phyloP scores from a whole-genome alignment of 1,139 yeast genomes.

The Geotrichum restrictum region DNA sequence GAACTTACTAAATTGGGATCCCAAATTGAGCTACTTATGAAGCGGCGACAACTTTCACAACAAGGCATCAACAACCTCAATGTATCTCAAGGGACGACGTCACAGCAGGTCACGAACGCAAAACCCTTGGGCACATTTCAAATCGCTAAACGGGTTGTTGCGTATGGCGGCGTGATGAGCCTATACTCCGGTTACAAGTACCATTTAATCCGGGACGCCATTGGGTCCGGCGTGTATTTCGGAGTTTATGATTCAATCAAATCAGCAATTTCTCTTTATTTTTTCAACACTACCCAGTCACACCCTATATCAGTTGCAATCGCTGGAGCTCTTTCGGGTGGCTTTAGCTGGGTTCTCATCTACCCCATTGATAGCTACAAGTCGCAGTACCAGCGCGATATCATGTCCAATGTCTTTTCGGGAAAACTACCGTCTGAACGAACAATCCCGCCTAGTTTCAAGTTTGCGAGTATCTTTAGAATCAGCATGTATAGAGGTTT shows the following conservation, averaged over 20 bases:
- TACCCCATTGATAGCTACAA: conserved; percentile 82
- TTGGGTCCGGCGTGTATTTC: conserved; percentile 72
- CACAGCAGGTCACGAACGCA: neutral
- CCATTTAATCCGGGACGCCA: conserved; percentile 61
- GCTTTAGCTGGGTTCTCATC: conserved; percentile 64
- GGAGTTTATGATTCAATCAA: conserved; percentile 71
- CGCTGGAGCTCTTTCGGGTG: conserved; percentile 81
- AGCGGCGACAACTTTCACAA: conserved; percentile 40
- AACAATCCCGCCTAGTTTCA: conserved; percentile 24
- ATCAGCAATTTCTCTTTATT: conserved; percentile 30
- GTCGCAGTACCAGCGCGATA: conserved; percentile 68
- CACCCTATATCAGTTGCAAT: conserved; percentile 46
- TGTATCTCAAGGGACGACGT: neutral
- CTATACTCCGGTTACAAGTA: conserved; percentile 69
- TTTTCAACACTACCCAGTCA: conserved; percentile 35
- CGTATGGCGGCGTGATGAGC: conserved; percentile 57
- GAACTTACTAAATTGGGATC: conserved; percentile 80
- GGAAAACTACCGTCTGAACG: conserved; percentile 39
- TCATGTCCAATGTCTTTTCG: conserved; percentile 51
- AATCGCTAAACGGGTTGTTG: conserved; percentile 51
- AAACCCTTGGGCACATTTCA: conserved; percentile 41
- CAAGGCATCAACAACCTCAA: conserved; percentile 23
- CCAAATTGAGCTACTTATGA: conserved; percentile 54
- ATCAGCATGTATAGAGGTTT: conserved; percentile 67
- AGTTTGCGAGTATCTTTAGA: conserved; percentile 28